Evolutionary conservation across 441 rosid genomes (phyloP).

Genomic region (Adansonia gregorii): DNA sequence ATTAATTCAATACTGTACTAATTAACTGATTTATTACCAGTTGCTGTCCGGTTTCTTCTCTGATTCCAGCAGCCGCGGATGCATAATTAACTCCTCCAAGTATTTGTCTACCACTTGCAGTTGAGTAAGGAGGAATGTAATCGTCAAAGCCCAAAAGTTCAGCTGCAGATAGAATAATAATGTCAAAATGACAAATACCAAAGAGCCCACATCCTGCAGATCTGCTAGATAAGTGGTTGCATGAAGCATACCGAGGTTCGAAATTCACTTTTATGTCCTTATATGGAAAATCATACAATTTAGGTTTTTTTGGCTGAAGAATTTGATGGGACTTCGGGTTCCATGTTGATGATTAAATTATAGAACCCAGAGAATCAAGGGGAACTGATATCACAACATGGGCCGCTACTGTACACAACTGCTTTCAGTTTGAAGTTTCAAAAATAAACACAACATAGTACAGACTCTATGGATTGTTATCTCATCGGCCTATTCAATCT

Average conservation of each 20-base stretch:
- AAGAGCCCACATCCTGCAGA: too few relatives aligned
- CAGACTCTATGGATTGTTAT: not conserved
- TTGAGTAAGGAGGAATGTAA: conserved; percentile 64
- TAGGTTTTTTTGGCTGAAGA: too few relatives aligned
- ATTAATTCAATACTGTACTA: not conserved
- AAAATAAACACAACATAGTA: not conserved
- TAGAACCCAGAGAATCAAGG: not conserved
- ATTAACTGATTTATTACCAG: conserved; percentile 44
- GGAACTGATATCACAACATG: not conserved
- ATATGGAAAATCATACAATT: too few relatives aligned
- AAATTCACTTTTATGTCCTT: not conserved
- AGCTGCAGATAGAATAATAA: conserved; percentile 39
- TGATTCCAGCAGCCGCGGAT: conserved; percentile 91
- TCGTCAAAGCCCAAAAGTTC: conserved; percentile 65
- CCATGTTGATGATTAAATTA: not conserved
- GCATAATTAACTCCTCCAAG: conserved; percentile 81
- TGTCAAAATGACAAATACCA: not conserved
- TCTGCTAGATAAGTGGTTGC: too few relatives aligned
- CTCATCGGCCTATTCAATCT: not conserved
- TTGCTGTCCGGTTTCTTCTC: conserved; percentile 84
- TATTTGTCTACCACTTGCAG: conserved; percentile 59
- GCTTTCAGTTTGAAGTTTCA: not conserved
- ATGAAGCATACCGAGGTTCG: too few relatives aligned
- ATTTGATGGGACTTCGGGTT: not conserved
- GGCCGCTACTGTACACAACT: not conserved